Evolutionary conservation across 2,329 filamentous ascomycete species (phyloP), one percentile per base, ranked within the genome.

Genomic region (Dactylellina sp.): DNA sequence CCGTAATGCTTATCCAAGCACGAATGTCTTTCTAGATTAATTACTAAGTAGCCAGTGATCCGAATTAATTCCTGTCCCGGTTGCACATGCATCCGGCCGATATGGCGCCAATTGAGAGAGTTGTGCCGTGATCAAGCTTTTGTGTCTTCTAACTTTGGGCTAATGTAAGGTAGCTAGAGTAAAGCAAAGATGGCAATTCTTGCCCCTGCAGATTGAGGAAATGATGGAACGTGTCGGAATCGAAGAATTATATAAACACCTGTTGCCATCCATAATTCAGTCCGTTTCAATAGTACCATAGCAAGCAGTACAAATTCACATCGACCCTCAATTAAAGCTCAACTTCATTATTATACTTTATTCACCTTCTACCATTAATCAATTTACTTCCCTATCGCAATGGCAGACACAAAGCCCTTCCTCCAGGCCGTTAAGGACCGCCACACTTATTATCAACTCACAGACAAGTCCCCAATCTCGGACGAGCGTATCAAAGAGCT

Each of bases 391-490:
- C n/a, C n/a, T n/a, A n/a, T 53, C 60, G 22, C 55, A 66, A 74
- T 74, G 70, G 61, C 70, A 46, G 70, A 74, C 12, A 74, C 25
- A 3, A 74, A 66, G 79, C 42, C 84, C 75, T 84, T 92, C 83
- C 81, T 92, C 80, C 84, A 89, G 75, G 85, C 88, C 80, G 81
- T 90, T 84, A 86, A 88, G 83, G 81, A 83, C 81, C 90, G 91
- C 80, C 89, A 91, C 82, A 86, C 87, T 80, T 82, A 86, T 84
- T 92, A 93, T 84, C 81, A 84, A 59, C 86, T 92, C 68, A 86
- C 84, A 84, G 89, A 89, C 82, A 82, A 86, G 75, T 84, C 89
- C 24, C 79, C 87, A 79, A 83, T 89, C 80, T 81, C 84, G 78
- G 84, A 85, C 77, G 81, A 83, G 63, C 84, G 86, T 79, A 84